Conservation (phyloP, 257 asterid species). For the Datura wrightii region DNA sequence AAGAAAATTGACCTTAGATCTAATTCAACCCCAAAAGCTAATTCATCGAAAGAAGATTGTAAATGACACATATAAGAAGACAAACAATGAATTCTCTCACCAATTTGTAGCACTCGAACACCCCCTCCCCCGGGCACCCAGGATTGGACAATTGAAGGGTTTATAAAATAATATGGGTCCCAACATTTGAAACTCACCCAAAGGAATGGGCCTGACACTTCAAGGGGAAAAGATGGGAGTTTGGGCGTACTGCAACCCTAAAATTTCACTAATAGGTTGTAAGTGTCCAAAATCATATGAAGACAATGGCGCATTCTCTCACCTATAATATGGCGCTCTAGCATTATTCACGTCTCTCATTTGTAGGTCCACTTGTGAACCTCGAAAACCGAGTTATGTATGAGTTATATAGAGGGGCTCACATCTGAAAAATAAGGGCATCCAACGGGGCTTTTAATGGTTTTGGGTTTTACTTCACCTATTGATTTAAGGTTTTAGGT, state of each 20-base stretch:
- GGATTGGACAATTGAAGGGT: not conserved
- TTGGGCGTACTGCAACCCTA: not conserved
- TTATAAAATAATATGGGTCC: constrained; percentile 13
- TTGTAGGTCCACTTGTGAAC: constrained; percentile 5
- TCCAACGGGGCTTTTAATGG: not conserved
- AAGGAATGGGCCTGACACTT: not conserved
- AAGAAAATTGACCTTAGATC: constrained; percentile 15
- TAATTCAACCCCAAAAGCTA: not conserved
- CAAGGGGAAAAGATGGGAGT: not conserved
- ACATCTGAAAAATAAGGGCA: constrained; percentile 18
- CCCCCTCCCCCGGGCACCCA: not conserved
- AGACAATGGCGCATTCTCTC: not conserved
- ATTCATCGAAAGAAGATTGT: not conserved
- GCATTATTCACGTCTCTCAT: not conserved
- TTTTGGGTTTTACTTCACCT: not conserved
- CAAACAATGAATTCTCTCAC: not conserved
- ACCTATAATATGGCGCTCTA: not conserved
- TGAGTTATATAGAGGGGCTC: not conserved
- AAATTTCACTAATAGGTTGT: not conserved
- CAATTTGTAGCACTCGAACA: not conserved
- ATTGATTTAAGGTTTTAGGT: constrained; percentile 6
- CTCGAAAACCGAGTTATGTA: not conserved
- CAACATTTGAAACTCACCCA: not conserved
- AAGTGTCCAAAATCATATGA: not conserved
- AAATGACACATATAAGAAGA: not conserved